A percentile compares a stretch with the other conserved stretches of the same genome.
Conservation (phyloP, 192 early-diverging fungal species). For the Coemansia javaensis region DNA sequence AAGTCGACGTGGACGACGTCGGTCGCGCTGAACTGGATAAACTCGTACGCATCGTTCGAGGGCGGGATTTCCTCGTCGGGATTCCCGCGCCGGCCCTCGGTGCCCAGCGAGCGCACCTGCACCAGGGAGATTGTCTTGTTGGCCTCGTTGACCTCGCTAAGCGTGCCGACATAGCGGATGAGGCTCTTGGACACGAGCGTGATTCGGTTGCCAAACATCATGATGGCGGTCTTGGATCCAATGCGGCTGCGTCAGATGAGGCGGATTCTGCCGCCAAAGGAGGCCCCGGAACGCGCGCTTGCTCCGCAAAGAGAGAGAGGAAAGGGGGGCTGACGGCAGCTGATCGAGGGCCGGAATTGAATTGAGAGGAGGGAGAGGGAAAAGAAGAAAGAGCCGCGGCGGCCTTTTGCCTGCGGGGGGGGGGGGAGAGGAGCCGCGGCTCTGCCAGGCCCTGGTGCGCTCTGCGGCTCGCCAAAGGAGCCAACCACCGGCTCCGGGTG, state of each 20-base stretch:
- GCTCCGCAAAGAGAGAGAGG: too few species aligned
- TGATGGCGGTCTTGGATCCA: background rate
- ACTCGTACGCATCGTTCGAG: constrained; percentile 80
- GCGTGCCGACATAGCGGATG: constrained; percentile 87
- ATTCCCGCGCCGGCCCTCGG: constrained; percentile 80
- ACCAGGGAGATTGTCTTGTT: constrained; percentile 88
- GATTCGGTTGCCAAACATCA: constrained; percentile 54
- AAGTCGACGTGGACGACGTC: constrained; percentile 87
- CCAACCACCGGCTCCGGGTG: too few species aligned
- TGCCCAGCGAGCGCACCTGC: constrained; percentile 90
- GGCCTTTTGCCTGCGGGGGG: too few species aligned
- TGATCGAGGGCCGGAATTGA: too few species aligned
- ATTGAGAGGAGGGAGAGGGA: too few species aligned
- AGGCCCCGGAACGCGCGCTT: too few species aligned
- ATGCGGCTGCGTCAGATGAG: background rate
- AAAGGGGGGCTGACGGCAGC: too few species aligned
- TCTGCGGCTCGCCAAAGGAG: too few species aligned
- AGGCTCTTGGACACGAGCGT: constrained; percentile 79
- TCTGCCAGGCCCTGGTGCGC: too few species aligned
- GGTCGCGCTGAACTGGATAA: constrained; percentile 88
- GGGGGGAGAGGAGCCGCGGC: too few species aligned
- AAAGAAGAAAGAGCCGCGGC: too few species aligned
- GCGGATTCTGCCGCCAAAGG: too few species aligned
- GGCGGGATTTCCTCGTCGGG: constrained; percentile 82
- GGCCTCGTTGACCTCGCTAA: constrained; percentile 79